Base-by-base conservation (phyloP, 768 basidiomycete species). In the Rhodosporidiobolus sp. region DNA sequence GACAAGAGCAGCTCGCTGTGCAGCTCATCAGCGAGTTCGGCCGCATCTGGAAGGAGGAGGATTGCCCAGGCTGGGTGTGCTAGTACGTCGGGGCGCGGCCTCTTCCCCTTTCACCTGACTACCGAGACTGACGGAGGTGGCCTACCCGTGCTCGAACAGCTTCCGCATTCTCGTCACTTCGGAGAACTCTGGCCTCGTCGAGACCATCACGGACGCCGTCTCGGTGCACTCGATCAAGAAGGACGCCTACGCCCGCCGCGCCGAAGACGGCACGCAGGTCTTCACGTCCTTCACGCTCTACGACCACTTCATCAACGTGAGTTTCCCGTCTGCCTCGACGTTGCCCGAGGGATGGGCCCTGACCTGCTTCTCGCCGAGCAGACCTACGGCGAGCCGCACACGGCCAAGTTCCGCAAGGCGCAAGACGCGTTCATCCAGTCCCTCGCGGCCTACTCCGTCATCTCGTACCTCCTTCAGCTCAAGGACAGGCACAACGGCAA, bases 151-250 rank as follows among this genome's bases (percentile, higher is more conserved):
- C 3, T 20, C 20, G 0, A 7, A 43, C 77, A 96, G 94, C 82
- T 98, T 98, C 85, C 89, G 92, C 7, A 99, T 99, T 70, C 82
- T 97, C 69, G 95, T 97, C 73, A 96, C 94, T 1, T 94, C 94
- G 10, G 91, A 90, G 57, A 87, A 87, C 5, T 97, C 96, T 20
- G 96, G 94, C 32, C 82, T 99, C 61, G 92, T 99, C 0, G 96
- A 99, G 82, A 99, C 96, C 0, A 97, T 99, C 75, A 97, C 93
- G 7, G 96, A 99, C 77, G 91, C 95, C 0, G 93, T 98, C 0
- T 98, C 96, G 9, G 92, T 99, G 76, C 96, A 99, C 80, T 98
- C 96, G 1, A 96, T 99, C 81, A 99, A 99, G 85, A 99, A 99
- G 82, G 90, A 92, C 5, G 95, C 96, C 80, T 98, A 98, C 81